Base-by-base conservation (phyloP, 1,284 basidiomycete species). In the Leccinum griseonigrum region DNA sequence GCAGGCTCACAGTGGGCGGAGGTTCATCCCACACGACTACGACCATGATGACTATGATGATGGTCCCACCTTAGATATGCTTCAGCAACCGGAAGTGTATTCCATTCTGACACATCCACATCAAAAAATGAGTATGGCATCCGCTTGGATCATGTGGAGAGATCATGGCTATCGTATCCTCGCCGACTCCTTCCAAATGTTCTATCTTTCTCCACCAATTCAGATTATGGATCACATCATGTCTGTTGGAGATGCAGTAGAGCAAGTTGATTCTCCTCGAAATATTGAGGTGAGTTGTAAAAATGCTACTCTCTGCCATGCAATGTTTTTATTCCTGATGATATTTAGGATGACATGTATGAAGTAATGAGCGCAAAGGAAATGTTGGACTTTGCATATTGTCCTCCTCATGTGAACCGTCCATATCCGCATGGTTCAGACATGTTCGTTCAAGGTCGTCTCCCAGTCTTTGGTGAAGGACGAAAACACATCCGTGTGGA, bases 131-230 rank as follows among this genome's bases (percentile, higher is more conserved):
- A 13, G 9, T 0, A 46, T 59, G 5, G 26, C 28, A 0, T 10
- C 67, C n/a, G 4, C 62, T 14, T 69, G 66, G 59, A 36, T 18
- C 0, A 61, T 69, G 58, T 70, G 57, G 54, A 0, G 9, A 3
- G 67, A 68, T 5, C 58, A 68, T 63, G 68, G 68, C 0, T 70
- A 69, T 48, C 5, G 18, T 1, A 3, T 68, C 2, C 53, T 67
- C 0, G 34, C 31, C 0, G 6, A 56, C 1, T 59, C 56, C 2
- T 65, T 61, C 18, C 64, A 70, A 16, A 70, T 65, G 58, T 68
- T 69, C 1, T 67, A 69, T 40, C 48, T 69, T 1, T 43, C 2
- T 4, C 3, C 7, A 3, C 60, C 60, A 0, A 36, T 58, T 2
- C 3, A 1, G 0, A 28, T 67, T 6, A 62, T 66, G 32, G 52